These are phyloP conservation scores for Anthoceros angustus DNA, from an alignment of 225 moss, liverwort and hornwort genomes.

Conservation along the genomic window DNA sequence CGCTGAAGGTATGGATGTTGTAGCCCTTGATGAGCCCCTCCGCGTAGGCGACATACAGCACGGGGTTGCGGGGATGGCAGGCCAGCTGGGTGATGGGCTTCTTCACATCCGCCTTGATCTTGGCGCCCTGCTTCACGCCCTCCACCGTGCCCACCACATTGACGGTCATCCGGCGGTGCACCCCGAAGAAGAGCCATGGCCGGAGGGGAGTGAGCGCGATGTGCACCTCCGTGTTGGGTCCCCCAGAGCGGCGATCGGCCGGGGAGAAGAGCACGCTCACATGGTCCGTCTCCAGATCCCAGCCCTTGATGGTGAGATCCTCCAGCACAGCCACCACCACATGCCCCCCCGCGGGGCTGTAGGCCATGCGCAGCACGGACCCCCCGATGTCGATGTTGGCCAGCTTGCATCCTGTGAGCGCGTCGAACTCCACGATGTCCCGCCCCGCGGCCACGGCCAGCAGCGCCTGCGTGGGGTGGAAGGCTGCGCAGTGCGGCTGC, in stretches of 20 bases:
- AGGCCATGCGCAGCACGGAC: conserved; percentile 80
- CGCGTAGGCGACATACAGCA: conserved; percentile 87
- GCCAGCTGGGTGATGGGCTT: conserved; percentile 96
- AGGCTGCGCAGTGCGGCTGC: conserved; percentile 91
- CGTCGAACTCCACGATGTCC: conserved; percentile 93
- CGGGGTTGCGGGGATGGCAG: conserved; percentile 90
- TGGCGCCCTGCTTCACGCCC: conserved; percentile 79
- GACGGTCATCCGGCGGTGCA: conserved; percentile 88
- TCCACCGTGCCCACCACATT: conserved; percentile 99
- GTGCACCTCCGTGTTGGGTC: conserved; percentile 82
- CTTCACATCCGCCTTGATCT: conserved; percentile 95
- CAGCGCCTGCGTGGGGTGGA: conserved; percentile 94
- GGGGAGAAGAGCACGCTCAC: conserved; percentile 90
- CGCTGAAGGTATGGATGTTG: conserved; percentile 77
- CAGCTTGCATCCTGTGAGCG: conserved; percentile 93
- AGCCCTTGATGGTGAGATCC: conserved; percentile 97
- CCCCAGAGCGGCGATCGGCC: conserved; percentile 58
- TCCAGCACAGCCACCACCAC: conserved; percentile 88
- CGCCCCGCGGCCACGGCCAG: conserved; percentile 91
- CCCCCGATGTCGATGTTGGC: conserved; percentile 99
- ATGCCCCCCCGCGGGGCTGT: conserved; percentile 96
- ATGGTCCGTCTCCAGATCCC: conserved; percentile 98
- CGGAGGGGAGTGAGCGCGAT: conserved; percentile 90
- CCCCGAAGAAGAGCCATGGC: conserved; percentile 99
- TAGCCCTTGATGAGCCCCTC: conserved; percentile 94